phyloP scores from a whole-genome alignment of 257 asterid species.

The Penstemon newberryi region DNA sequence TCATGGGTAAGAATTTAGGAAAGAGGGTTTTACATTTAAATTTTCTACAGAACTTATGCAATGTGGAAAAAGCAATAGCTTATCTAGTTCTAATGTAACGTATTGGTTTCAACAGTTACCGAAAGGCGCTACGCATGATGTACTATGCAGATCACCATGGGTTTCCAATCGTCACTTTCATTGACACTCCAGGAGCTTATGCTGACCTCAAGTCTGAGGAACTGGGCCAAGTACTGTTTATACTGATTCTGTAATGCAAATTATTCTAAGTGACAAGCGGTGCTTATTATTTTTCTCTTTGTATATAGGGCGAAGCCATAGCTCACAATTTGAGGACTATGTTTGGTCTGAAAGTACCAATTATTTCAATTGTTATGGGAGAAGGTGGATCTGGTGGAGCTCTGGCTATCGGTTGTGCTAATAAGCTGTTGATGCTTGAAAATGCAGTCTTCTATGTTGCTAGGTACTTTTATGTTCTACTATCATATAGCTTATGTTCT shows the following conservation, averaged over 20 bases:
- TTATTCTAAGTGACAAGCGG: slow-evolving; percentile 18
- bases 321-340: slow-evolving; percentile 92
- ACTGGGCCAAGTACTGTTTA: slow-evolving; percentile 69
- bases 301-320: slow-evolving; percentile 90
- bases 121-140: slow-evolving; percentile 95
- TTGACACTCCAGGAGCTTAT: slow-evolving; percentile 95
- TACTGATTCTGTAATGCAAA: slow-evolving; percentile 18
- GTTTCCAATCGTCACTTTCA: slow-evolving; percentile 79
- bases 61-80: slow-evolving; percentile 9
- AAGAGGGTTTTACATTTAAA: slow-evolving; percentile 2
- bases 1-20: slow-evolving; percentile 66
- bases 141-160: slow-evolving; percentile 91
- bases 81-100: slow-evolving; percentile 16
- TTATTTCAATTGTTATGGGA: slow-evolving; percentile 84
- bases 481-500: not conserved
- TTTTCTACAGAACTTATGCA: slow-evolving; percentile 10
- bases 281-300: slow-evolving; percentile 27
- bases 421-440: slow-evolving; percentile 94
- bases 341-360: slow-evolving; percentile 98
- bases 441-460: slow-evolving; percentile 98
- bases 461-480: slow-evolving; percentile 48
- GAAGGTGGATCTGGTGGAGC: slow-evolving; percentile 99
- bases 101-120: slow-evolving; percentile 54
- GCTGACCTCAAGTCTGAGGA: slow-evolving; percentile 91
- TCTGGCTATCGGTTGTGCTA: slow-evolving; percentile 96